These are phyloP conservation scores for Edhazardia aedis DNA, from an alignment of 371 early-diverging fungal species.

Conservation along the genomic window DNA sequence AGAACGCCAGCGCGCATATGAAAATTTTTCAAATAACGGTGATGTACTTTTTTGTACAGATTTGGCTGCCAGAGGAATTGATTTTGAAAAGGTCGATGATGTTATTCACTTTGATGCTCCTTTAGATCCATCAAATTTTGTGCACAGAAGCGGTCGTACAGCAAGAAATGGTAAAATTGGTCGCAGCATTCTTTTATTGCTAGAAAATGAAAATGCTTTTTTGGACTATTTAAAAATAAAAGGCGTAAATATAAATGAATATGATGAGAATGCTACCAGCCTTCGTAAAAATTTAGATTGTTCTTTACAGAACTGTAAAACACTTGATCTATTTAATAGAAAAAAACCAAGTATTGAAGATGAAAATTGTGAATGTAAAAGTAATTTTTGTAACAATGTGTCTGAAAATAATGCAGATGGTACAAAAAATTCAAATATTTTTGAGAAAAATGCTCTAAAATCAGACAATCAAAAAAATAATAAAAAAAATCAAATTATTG, in stretches of 20 bases:
- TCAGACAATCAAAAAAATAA: no score
- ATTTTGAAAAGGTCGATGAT: slow-evolving; percentile 65
- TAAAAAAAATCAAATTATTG: no score
- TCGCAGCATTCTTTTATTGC: slow-evolving; percentile 55
- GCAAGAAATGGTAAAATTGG: slow-evolving; percentile 70
- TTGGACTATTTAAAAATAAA: slow-evolving; percentile 42
- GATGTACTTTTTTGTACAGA: slow-evolving; percentile 71
- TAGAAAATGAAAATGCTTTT: slow-evolving; percentile 66
- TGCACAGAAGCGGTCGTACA: slow-evolving; percentile 91
- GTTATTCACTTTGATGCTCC: slow-evolving; percentile 94
- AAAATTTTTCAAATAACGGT: slow-evolving; percentile 20
- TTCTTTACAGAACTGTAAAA: no score
- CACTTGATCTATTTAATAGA: no score
- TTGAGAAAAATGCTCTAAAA: no score
- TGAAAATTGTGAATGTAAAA: no score
- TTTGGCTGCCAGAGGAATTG: slow-evolving; percentile 86
- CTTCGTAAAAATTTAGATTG: no score
- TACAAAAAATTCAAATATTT: no score
- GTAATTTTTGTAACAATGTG: no score
- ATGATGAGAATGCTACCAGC: neutral
- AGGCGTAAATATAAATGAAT: slow-evolving; percentile 7
- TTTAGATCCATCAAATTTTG: slow-evolving; percentile 62
- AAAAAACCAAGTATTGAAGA: no score
- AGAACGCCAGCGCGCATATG: slow-evolving; percentile 27
- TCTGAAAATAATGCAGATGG: no score